Evolutionary conservation across 1,284 basidiomycete genomes (phyloP).

Genomic region (Irpex sp.): DNA sequence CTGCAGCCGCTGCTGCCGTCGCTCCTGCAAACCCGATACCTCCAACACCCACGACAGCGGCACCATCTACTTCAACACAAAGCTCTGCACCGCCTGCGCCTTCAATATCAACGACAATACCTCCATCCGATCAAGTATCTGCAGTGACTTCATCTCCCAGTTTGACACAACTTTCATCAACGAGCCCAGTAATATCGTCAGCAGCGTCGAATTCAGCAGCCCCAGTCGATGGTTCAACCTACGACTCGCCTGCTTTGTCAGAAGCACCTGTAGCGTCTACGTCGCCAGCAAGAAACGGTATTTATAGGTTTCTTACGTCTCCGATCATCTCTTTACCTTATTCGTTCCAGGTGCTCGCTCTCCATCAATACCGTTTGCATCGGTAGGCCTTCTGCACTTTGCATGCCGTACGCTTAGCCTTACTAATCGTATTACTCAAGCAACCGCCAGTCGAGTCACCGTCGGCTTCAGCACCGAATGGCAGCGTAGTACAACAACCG

Average conservation of each 20-base stretch:
- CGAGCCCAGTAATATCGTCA: constrained; percentile 75
- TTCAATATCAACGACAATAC: constrained; percentile 31
- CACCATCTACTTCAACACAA: constrained; percentile 34
- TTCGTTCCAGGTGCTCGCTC: constrained; percentile 3
- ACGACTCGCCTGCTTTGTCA: constrained; percentile 69
- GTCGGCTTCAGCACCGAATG: constrained; percentile 19
- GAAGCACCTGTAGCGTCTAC: constrained; percentile 61
- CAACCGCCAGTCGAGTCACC: constrained; percentile 24
- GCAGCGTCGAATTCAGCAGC: constrained; percentile 60
- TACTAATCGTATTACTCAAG: constrained; percentile 29
- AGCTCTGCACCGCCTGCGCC: constrained; percentile 34
- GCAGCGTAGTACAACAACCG: constrained; percentile 14
- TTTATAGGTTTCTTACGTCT: constrained; percentile 14
- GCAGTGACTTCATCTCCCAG: constrained; percentile 67
- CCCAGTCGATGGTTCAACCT: constrained; percentile 67
- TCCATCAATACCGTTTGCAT: constrained; percentile 2
- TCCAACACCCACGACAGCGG: constrained; percentile 25
- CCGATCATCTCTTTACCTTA: neutral
- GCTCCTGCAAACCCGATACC: constrained; percentile 27
- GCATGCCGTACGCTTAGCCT: neutral
- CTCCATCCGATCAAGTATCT: constrained; percentile 45
- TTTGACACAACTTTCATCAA: constrained; percentile 73
- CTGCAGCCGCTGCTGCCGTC: constrained; percentile 87
- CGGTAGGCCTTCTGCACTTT: neutral
- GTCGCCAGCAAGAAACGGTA: constrained; percentile 39